These are phyloP conservation scores for Microbotryum saponariae DNA, from an alignment of 1,284 basidiomycete genomes.

Conservation along the genomic window DNA sequence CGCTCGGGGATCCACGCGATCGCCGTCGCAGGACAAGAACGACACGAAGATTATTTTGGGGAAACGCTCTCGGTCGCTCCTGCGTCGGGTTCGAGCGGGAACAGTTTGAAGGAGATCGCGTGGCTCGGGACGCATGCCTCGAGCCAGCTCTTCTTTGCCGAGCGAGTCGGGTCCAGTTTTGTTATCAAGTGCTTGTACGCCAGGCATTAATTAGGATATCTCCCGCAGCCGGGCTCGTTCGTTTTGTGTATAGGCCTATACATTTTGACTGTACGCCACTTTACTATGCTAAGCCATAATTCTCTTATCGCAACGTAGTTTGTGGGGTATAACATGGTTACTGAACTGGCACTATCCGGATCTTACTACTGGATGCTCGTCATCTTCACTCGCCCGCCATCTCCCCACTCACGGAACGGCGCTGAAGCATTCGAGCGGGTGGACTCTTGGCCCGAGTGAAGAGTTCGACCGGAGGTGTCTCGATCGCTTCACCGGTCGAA, in stretches of 20 bases:
- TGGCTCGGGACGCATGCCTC: slow-evolving; percentile 25
- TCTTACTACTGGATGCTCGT: neutral
- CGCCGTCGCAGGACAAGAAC: slow-evolving; percentile 10
- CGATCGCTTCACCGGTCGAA: neutral
- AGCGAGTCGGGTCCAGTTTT: slow-evolving; percentile 16
- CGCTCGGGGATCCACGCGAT: slow-evolving; percentile 13
- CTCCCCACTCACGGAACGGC: neutral
- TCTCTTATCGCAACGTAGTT: neutral
- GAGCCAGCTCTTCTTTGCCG: slow-evolving; percentile 24
- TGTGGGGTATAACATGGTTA: neutral
- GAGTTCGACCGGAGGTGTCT: slow-evolving; percentile 15
- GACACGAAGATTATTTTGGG: neutral
- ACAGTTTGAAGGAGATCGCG: slow-evolving; percentile 2
- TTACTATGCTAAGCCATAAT: neutral
- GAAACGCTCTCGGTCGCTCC: slow-evolving; percentile 1
- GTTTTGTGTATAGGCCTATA: neutral
- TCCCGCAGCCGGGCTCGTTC: neutral
- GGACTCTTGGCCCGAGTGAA: slow-evolving; percentile 11
- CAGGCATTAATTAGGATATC: too few species aligned
- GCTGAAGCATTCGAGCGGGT: neutral
- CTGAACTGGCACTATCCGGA: too few species aligned
- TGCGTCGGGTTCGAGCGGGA: neutral
- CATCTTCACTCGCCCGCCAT: neutral
- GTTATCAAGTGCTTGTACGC: slow-evolving; percentile 6
- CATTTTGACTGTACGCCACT: neutral